phyloP scores from a whole-genome alignment of 2,329 filamentous ascomycete species.

The Calonectria leucothoes region DNA sequence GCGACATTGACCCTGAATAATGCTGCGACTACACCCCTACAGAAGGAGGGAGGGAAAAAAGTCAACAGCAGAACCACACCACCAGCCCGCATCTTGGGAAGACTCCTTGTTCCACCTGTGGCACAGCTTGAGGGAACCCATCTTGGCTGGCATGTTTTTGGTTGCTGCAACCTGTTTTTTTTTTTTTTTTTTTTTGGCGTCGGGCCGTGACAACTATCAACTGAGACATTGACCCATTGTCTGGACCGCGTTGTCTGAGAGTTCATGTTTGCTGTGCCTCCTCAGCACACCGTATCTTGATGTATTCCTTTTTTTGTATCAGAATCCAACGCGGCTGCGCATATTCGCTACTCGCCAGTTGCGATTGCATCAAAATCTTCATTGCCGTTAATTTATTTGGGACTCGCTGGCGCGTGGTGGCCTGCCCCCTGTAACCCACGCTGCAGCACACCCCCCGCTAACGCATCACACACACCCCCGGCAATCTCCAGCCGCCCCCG shows the following conservation, averaged over 20 bases:
- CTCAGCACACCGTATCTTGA: background rate
- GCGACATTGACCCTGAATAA: constrained; percentile 15
- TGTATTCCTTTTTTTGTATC: background rate
- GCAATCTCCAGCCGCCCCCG: constrained; percentile 23
- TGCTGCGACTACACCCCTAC: background rate
- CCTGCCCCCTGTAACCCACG: background rate
- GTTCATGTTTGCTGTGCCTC: background rate
- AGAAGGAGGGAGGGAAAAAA: background rate
- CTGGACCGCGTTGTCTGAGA: constrained; percentile 9
- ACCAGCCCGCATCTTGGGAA: background rate
- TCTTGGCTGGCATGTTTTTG: background rate
- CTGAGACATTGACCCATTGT: constrained; percentile 47
- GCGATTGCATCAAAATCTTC: constrained; percentile 26
- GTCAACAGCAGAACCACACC: constrained; percentile 15
- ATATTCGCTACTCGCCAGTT: constrained; percentile 3
- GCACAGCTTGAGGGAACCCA: background rate
- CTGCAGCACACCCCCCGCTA: background rate
- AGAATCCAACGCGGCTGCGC: background rate
- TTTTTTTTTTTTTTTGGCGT: background rate
- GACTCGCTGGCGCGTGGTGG: constrained; percentile 12
- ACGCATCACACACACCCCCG: constrained; percentile 11
- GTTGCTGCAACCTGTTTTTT: background rate
- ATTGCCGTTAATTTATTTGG: constrained; percentile 38
- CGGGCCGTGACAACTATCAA: constrained; percentile 9
- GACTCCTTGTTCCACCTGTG: background rate